phyloP scores from a whole-genome alignment of 805 yeast genomes.

The Candida orba region DNA sequence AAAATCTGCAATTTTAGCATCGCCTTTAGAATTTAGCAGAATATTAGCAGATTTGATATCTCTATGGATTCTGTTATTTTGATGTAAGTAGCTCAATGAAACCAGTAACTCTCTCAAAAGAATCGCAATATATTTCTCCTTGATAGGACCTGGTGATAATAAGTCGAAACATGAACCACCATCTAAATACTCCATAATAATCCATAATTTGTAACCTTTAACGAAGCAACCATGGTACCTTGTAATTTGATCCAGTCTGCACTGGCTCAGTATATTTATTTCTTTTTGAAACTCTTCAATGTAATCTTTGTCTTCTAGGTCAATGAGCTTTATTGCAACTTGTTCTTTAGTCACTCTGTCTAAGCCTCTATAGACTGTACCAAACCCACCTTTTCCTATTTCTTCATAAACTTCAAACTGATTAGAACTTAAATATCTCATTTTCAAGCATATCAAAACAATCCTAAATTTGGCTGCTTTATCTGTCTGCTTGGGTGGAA shows the following conservation, averaged over 20 bases:
- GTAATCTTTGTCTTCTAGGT: constrained; percentile 84
- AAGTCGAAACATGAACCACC: constrained; percentile 84
- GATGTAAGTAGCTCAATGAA: constrained; percentile 66
- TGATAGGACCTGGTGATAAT: constrained; percentile 80
- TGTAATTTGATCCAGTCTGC: constrained; percentile 78
- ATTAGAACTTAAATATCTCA: constrained; percentile 25
- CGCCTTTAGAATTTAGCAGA: constrained; percentile 59
- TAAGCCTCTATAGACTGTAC: constrained; percentile 87
- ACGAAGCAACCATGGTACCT: constrained; percentile 84
- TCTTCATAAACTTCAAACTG: constrained; percentile 55
- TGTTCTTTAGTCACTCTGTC: constrained; percentile 62
- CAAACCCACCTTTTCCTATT: constrained; percentile 94
- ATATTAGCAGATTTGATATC: constrained; percentile 94
- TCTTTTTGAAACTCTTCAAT: constrained; percentile 92
- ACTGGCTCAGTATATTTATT: constrained; percentile 73
- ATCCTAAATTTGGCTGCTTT: too few species aligned
- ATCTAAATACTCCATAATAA: constrained; percentile 93
- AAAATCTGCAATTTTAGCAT: constrained; percentile 87
- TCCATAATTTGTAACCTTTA: constrained; percentile 90
- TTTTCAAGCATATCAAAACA: constrained; percentile 1
- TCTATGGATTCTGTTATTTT: constrained; percentile 79
- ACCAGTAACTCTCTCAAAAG: constrained; percentile 70
- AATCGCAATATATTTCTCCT: constrained; percentile 73
- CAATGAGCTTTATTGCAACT: constrained; percentile 89
- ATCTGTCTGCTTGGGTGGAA: too few species aligned